Evolutionary conservation across 2,329 filamentous ascomycete species (phyloP).

Genomic region (Aspergillus puulaauensis): DNA sequence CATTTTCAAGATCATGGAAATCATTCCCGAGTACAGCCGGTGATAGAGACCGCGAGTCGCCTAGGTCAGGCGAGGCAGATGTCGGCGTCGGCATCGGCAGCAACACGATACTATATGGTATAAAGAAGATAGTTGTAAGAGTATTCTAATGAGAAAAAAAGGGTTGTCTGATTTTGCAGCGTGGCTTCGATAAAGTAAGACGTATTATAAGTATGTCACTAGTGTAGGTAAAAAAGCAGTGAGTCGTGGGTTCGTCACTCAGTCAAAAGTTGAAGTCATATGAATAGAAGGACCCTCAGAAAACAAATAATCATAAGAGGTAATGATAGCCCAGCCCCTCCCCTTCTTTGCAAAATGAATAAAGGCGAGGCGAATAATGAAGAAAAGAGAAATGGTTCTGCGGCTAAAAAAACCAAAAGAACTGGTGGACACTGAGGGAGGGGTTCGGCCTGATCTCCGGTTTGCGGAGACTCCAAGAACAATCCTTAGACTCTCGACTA

Average conservation of each 20-base stretch:
- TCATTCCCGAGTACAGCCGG: neutral
- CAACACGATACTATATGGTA: neutral
- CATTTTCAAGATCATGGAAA: conserved; percentile 5
- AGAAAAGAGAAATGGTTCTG: neutral
- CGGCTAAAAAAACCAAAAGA: neutral
- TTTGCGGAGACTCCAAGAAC: neutral
- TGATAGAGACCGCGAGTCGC: neutral
- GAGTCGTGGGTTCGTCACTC: neutral
- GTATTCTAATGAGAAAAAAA: neutral
- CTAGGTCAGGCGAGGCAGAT: neutral
- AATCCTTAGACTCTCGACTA: too few relatives aligned
- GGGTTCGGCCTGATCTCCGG: conserved; percentile 4
- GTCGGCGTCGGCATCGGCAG: neutral
- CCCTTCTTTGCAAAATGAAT: neutral
- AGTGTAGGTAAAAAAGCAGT: neutral
- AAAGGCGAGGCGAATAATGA: neutral
- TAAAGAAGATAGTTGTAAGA: neutral
- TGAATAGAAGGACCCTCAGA: neutral
- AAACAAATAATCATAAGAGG: neutral
- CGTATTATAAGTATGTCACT: neutral
- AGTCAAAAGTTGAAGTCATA: neutral
- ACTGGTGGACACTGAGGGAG: neutral
- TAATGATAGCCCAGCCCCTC: neutral
- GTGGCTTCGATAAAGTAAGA: neutral
- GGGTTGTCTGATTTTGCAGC: neutral